These are phyloP conservation scores for Penicillium cataractarum DNA, from an alignment of 495 filamentous ascomycete species.

Conservation along the genomic window DNA sequence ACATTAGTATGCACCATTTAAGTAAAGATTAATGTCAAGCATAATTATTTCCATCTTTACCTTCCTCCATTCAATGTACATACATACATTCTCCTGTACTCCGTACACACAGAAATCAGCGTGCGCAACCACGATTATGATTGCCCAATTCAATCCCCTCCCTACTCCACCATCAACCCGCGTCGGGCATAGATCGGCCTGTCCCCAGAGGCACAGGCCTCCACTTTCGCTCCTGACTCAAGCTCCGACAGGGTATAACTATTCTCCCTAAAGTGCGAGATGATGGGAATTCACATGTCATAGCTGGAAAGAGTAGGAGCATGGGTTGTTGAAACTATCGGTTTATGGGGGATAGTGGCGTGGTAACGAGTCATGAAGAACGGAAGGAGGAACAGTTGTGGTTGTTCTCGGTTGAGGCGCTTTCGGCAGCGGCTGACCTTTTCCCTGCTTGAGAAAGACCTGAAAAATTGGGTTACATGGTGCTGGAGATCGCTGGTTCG, in stretches of 20 bases:
- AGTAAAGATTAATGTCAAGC: too few relatives aligned
- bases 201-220: conserved; percentile 25
- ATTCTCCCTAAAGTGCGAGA: neutral
- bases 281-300: neutral
- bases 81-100: too few relatives aligned
- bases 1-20: too few relatives aligned
- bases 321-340: neutral
- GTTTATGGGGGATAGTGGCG: neutral
- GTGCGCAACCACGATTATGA: neutral
- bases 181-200: conserved; percentile 27
- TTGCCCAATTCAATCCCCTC: conserved; percentile 13
- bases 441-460: neutral
- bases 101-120: neutral
- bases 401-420: too few relatives aligned
- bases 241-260: conserved; percentile 8
- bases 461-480: conserved; percentile 4
- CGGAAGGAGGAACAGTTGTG: too few relatives aligned
- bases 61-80: too few relatives aligned
- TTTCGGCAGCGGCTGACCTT: conserved; percentile 13
- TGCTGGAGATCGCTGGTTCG: neutral
- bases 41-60: conserved; percentile 1
- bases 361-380: neutral
- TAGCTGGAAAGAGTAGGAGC: neutral
- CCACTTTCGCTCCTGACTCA: conserved; percentile 25
- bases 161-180: conserved; percentile 11